Conservation (phyloP, 2,329 filamentous ascomycete species). For the Paracoccidioides lutzii region DNA sequence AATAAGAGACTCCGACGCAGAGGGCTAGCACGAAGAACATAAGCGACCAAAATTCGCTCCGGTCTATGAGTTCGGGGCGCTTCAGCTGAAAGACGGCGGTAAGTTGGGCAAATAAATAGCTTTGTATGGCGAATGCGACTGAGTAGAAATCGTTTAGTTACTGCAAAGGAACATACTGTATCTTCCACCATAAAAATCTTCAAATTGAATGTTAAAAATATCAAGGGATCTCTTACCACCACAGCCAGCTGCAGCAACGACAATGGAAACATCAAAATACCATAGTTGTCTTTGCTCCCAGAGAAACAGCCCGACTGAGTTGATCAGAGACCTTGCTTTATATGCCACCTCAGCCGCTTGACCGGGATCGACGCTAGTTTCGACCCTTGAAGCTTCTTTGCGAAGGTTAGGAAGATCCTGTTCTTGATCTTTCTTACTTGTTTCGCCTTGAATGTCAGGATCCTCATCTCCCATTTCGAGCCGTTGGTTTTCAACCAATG, state of each 20-base stretch:
- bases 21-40: constrained; percentile 46
- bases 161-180: neutral
- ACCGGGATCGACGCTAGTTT: constrained; percentile 4
- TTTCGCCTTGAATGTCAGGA: neutral
- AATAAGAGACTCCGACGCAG: constrained; percentile 34
- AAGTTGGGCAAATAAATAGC: constrained; percentile 37
- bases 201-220: neutral
- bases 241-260: constrained; percentile 18
- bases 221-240: constrained; percentile 17
- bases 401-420: constrained; percentile 1
- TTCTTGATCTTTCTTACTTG: neutral
- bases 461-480: constrained; percentile 13
- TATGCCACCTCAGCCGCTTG: neutral
- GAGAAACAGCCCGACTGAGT: constrained; percentile 16
- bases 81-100: constrained; percentile 36
- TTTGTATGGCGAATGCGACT: constrained; percentile 25
- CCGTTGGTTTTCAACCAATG: constrained; percentile 44
- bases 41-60: constrained; percentile 40
- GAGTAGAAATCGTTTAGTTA: neutral
- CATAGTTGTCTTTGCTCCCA: constrained; percentile 22
- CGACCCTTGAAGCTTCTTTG: neutral
- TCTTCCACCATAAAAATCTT: neutral
- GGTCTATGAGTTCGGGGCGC: constrained; percentile 24
- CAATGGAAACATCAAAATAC: constrained; percentile 17
- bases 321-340: constrained; percentile 11